Conservation (phyloP, 495 filamentous ascomycete species). For the Aspergillus sclerotioniger region DNA sequence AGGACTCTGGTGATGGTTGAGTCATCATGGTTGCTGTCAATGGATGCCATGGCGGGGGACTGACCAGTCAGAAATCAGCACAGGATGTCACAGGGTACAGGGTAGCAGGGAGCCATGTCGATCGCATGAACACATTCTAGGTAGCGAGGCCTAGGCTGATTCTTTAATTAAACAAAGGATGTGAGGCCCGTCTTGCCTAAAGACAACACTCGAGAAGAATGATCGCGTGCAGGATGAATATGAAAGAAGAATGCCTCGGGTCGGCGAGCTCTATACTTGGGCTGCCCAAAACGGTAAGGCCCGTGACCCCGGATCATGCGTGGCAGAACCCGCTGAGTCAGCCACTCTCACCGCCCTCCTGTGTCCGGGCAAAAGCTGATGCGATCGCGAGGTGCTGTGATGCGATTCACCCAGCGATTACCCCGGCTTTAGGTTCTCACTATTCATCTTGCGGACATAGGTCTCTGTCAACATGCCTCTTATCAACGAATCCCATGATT, state of each 20-base stretch:
- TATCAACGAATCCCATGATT: conserved; percentile 73
- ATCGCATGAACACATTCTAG: background rate
- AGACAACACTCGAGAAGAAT: background rate
- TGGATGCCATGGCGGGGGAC: background rate
- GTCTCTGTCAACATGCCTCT: conserved; percentile 55
- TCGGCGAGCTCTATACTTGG: background rate
- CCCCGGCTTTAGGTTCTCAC: background rate
- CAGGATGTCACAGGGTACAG: background rate
- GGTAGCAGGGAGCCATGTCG: background rate
- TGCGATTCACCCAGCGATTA: background rate
- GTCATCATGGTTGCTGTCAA: background rate
- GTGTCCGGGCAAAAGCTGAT: background rate
- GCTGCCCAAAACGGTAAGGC: background rate
- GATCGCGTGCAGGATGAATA: background rate
- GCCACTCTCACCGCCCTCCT: background rate
- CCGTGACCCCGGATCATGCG: background rate
- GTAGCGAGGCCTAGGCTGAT: background rate
- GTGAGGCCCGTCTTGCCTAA: background rate
- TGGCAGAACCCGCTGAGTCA: background rate
- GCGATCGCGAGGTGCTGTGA: background rate
- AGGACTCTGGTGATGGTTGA: background rate
- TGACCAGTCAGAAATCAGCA: background rate
- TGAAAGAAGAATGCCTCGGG: background rate
- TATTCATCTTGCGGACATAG: background rate
- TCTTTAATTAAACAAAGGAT: background rate